A percentile compares a stretch with the other conserved stretches of the same genome.
phyloP scores from a whole-genome alignment of 2,329 filamentous ascomycete species.

The Monosporascus sp. region DNA sequence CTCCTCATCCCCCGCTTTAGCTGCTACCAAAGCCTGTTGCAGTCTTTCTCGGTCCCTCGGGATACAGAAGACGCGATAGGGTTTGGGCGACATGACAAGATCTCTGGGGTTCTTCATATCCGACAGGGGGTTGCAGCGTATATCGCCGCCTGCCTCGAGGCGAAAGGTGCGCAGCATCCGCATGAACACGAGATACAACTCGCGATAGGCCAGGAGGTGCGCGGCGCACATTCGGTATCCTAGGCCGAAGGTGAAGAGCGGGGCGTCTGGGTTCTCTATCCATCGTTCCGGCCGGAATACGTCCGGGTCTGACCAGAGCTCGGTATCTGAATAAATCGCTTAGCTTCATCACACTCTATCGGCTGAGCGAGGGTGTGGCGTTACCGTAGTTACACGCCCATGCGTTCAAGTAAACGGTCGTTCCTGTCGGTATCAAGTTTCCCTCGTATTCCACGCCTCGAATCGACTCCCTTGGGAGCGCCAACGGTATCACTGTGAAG shows the following conservation, averaged over 20 bases:
- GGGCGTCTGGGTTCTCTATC: conserved; percentile 19
- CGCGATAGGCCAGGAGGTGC: conserved; percentile 21
- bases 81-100: conserved; percentile 20
- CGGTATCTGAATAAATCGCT: conserved; percentile 11
- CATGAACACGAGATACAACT: conserved; percentile 26
- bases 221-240: conserved; percentile 26
- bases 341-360: background rate
- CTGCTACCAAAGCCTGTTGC: conserved; percentile 3
- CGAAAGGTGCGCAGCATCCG: conserved; percentile 20
- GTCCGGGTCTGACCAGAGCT: conserved; percentile 20
- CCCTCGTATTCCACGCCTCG: conserved; percentile 67
- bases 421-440: conserved; percentile 64
- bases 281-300: conserved; percentile 21
- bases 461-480: conserved; percentile 65
- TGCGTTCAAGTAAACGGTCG: conserved; percentile 67
- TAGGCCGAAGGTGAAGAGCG: conserved; percentile 22
- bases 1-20: background rate
- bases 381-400: conserved; percentile 25
- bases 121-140: conserved; percentile 20
- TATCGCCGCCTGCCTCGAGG: conserved; percentile 13
- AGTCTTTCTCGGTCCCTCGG: conserved; percentile 17
- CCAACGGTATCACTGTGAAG: conserved; percentile 77
- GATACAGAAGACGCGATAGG: conserved; percentile 19
- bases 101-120: conserved; percentile 24
- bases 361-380: too few relatives aligned